phyloP scores from a whole-genome alignment of 345 rosid species.

The Dipteronia dyeriana region DNA sequence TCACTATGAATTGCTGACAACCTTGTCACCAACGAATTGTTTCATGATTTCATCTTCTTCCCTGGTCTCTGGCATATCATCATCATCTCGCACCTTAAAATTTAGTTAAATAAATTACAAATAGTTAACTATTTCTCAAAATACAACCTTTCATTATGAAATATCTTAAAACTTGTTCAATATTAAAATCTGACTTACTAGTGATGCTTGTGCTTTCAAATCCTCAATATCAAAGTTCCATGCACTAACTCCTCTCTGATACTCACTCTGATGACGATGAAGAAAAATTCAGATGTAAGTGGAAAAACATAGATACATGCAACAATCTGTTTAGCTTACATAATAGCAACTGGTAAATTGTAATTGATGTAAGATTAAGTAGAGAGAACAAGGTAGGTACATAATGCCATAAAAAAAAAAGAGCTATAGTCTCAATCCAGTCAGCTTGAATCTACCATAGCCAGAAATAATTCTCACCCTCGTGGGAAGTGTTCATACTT shows the following conservation, averaged over 20 bases:
- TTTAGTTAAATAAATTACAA: constrained; percentile 18
- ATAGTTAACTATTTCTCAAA: constrained; percentile 6
- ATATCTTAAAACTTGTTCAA: constrained; percentile 4
- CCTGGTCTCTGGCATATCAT: constrained; percentile 56
- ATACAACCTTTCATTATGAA: neutral
- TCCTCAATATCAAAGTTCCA: constrained; percentile 97
- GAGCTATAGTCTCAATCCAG: neutral
- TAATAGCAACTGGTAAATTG: constrained; percentile 2
- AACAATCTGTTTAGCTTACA: neutral
- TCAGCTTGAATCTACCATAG: neutral
- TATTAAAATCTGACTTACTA: constrained; percentile 50
- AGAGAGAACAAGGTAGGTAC: neutral
- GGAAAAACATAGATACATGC: neutral
- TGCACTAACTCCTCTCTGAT: constrained; percentile 98
- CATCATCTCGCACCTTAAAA: constrained; percentile 75
- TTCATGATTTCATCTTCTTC: constrained; percentile 61
- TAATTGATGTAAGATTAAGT: neutral
- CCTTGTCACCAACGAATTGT: constrained; percentile 49
- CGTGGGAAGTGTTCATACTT: neutral
- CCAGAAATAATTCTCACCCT: neutral
- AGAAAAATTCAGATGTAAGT: constrained; percentile 1
- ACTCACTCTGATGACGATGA: constrained; percentile 72
- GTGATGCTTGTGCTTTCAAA: constrained; percentile 91
- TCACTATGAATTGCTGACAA: constrained; percentile 5
- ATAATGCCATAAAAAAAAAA: neutral